Conservation (phyloP, 1,139 yeast species). For the Nadsonia starkeyi-henricii region DNA sequence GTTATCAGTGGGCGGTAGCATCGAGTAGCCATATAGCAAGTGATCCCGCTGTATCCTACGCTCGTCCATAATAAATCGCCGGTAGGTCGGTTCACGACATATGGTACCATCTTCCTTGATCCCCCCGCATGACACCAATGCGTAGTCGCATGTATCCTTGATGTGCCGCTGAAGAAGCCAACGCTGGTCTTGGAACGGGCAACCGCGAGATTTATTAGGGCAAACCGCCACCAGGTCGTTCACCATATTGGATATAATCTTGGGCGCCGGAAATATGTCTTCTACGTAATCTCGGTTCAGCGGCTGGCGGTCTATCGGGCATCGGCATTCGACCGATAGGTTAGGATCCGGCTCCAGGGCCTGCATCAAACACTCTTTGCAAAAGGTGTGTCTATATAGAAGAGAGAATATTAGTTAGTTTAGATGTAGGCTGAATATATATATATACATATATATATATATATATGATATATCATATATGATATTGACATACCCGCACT, state of each 20-base stretch:
- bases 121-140: slow-evolving; percentile 33
- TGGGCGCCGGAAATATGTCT: slow-evolving; percentile 48
- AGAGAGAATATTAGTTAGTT: slow-evolving; percentile 1
- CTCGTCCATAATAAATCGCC: slow-evolving; percentile 2
- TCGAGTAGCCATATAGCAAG: background rate
- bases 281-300: slow-evolving; percentile 18
- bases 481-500: slow-evolving; percentile 17
- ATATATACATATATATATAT: background rate
- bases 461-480: background rate
- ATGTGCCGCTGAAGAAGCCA: slow-evolving; percentile 49
- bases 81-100: slow-evolving; percentile 5
- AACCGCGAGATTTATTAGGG: slow-evolving; percentile 40
- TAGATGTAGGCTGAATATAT: background rate
- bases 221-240: slow-evolving; percentile 50
- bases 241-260: slow-evolving; percentile 42
- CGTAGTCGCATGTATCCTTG: slow-evolving; percentile 34
- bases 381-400: slow-evolving; percentile 35
- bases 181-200: slow-evolving; percentile 43
- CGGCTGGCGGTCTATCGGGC: slow-evolving; percentile 54
- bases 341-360: slow-evolving; percentile 24
- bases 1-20: background rate
- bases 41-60: background rate
- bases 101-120: slow-evolving; percentile 3
- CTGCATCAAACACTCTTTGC: slow-evolving; percentile 37
- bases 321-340: slow-evolving; percentile 18